Evolutionary conservation across 2,329 filamentous ascomycete species (phyloP), one percentile per base, ranked within the genome.

Genomic region (Diaporthe caulivora): DNA sequence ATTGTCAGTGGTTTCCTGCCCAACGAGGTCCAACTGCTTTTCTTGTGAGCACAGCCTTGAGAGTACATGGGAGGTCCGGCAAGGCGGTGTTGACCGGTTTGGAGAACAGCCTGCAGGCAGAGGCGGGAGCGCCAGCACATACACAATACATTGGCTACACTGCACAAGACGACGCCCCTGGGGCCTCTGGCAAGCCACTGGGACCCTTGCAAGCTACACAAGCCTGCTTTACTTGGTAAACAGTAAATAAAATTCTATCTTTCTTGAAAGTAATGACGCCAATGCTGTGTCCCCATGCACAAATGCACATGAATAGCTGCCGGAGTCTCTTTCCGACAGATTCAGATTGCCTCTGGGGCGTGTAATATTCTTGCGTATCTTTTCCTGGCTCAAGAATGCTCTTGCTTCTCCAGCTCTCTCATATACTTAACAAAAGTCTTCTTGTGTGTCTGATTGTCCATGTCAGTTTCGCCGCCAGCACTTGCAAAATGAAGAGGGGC

Each of bases 341-440:
- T 67, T 44, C 62, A 67, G 24, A 10, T 67, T 67, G 44, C 47
- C 62, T 53, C 31, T 67, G 62, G n/a, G 62, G 47, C 62, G 15
- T 67, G 47, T 53, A 26, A 24, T 40, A 29, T 26, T 53, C 62
- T 53, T 65, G 60, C 15, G 18, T 65, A n/a, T 67, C 47, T 53
- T 53, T 51, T 31, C 31, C 1, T 53, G 29, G n/a, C 10, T 60
- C 34, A 71, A n/a, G 34, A 21, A 18, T 71, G 47, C 47, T 83
- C 77, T 67, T 85, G 80, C 77, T 92, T 88, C 80, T 97, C 94
- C 58, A 95, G 84, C 80, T 97, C 93, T 77, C 95, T 94, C 83
- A 97, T 93, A 81, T 97, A 98, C 82, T 94, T 95, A 74, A 98
- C 96, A 85, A 99, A 98, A 5, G 92, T 92, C 86, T 99, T 99